Conservation (phyloP, 352 stramenopile species). For the Elongisporangium prolatum region DNA sequence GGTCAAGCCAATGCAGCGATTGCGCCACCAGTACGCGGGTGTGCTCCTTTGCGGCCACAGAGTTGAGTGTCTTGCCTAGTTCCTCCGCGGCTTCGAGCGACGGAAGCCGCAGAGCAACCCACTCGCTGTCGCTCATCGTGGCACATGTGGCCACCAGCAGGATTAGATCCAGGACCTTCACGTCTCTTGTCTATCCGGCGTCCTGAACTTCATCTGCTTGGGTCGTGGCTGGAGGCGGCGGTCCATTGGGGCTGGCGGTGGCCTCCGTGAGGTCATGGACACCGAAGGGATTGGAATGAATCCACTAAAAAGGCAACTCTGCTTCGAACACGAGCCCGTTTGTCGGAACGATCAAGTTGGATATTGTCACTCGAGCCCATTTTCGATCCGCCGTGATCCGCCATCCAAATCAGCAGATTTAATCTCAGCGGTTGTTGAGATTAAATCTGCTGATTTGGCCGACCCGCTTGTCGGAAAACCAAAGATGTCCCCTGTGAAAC, state of each 20-base stretch:
- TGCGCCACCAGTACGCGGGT: slow-evolving; percentile 53
- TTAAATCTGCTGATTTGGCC: not conserved
- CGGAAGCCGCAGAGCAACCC: slow-evolving; percentile 44
- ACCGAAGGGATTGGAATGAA: not conserved
- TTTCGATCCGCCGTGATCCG: not conserved
- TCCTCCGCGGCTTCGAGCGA: slow-evolving; percentile 55
- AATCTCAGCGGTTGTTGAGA: not conserved
- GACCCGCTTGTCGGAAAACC: not conserved
- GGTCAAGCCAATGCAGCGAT: too few species aligned
- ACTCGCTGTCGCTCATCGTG: slow-evolving; percentile 40
- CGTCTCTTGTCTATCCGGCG: slow-evolving; percentile 41
- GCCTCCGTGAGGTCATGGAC: not conserved
- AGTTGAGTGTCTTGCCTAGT: slow-evolving; percentile 57
- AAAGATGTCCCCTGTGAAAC: not conserved
- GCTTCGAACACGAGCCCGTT: not conserved
- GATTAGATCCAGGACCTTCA: slow-evolving; percentile 42
- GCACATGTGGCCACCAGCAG: slow-evolving; percentile 28
- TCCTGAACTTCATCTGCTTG: not conserved
- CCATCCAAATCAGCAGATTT: too few species aligned
- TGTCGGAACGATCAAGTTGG: not conserved
- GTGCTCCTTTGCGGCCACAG: slow-evolving; percentile 35
- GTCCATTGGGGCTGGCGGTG: not conserved
- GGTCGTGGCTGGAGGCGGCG: too few species aligned
- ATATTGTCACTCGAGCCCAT: not conserved
- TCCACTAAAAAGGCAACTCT: not conserved